Percentiles rank a stretch among this genome's conserved stretches.
Evolutionary conservation across 768 basidiomycete genomes (phyloP).

Genomic region (Clitopilus hobsonii): DNA sequence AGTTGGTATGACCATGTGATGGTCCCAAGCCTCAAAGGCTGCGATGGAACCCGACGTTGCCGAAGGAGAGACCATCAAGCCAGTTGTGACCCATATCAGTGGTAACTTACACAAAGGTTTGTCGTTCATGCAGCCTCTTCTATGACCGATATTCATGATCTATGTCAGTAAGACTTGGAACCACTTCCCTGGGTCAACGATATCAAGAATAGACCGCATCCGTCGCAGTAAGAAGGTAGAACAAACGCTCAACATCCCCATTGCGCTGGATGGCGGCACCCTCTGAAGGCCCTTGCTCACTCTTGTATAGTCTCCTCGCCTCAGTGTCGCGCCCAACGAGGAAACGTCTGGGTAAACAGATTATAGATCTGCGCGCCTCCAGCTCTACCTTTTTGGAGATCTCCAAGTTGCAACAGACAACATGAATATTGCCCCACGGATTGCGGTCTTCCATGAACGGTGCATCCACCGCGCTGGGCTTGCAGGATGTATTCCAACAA

Average conservation of each 20-base stretch:
- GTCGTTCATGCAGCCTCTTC: no score
- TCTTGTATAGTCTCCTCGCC: constrained; percentile 13
- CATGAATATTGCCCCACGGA: constrained; percentile 61
- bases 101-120: constrained; percentile 70
- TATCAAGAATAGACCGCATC: constrained; percentile 49
- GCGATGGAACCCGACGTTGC: constrained; percentile 65
- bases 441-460: constrained; percentile 51
- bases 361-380: constrained; percentile 64
- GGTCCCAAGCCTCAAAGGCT: constrained; percentile 41
- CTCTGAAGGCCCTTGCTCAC: no score
- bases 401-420: constrained; percentile 69
- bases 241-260: constrained; percentile 59
- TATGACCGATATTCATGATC: no score
- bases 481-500: constrained; percentile 55
- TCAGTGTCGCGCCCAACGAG: constrained; percentile 33
- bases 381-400: constrained; percentile 64
- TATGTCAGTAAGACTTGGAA: constrained; percentile 15
- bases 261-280: no score
- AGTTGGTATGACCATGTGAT: constrained; percentile 65
- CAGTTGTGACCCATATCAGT: constrained; percentile 79
- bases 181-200: constrained; percentile 52
- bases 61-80: constrained; percentile 75
- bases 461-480: constrained; percentile 28
- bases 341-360: constrained; percentile 62
- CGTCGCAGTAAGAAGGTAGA: constrained; percentile 57